Base-by-base conservation (phyloP, 192 early-diverging fungal genomes). In the Rhizophagus sp. region DNA sequence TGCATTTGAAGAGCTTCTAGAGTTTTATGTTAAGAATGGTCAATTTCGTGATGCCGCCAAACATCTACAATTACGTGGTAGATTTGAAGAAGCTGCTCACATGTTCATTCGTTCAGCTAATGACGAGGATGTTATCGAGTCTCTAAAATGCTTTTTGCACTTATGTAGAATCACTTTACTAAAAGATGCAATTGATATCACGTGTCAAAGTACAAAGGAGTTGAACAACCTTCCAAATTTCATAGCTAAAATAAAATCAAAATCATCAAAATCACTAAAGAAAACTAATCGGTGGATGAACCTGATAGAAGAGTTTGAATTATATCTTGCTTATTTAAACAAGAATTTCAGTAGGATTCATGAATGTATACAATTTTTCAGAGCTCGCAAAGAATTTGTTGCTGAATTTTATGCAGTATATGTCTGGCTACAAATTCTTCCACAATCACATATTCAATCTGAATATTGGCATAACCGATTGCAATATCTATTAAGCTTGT, bases 101-200 rank as follows among this genome's bases (percentile, higher is more conserved):
- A 47, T 65, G 61, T 44, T 77, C 4, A n/a, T 22, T 8, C 3
- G 25, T 17, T 12, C 5, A 17, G 3, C 19, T 62, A 77, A 65
- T 44, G 19, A 77, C 1, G 8, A 77, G 1, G 9, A 44, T 66
- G 10, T 15, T 44, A 65, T 65, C 1, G 61, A 77, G 15, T 8
- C 61, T 22, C 24, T 65, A n/a, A 19, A 7, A 1, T 77, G 4
- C 34, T 5, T 62, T 15, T 41, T 76, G 19, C 9, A 64, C 8
- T 19, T 76, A 5, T 76, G 75, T 6, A 77, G 75, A 44, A 17
- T 77, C n/a, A 77, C 65, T 11, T 19, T 65, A 65, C n/a, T 77
- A 9, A 44, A 25, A 64, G 17, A 9, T 8, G 25, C 11, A 33
- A 61, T 41, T 41, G 39, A 41, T 4, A 4, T 0, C 4, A 39